These are phyloP conservation scores for Eruca vesicaria DNA, from an alignment of 441 rosid species.

Conservation along the genomic window DNA sequence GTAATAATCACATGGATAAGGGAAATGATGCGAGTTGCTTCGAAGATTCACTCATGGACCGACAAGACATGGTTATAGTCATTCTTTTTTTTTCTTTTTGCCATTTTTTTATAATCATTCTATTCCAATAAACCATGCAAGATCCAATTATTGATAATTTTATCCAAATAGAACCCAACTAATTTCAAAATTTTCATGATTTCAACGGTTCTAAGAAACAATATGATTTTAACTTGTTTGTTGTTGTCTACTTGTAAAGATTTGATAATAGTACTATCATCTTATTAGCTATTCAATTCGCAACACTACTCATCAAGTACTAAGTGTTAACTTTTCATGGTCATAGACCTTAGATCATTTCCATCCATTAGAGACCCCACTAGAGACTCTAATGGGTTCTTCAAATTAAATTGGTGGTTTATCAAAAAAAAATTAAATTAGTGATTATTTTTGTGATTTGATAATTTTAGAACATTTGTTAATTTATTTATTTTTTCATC, in stretches of 20 bases:
- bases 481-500: too few species aligned
- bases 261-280: not conserved
- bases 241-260: not conserved
- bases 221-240: conserved; percentile 21
- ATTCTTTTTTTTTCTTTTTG: not conserved
- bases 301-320: not conserved
- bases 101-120: conserved; percentile 11
- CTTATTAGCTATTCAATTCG: not conserved
- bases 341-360: too few species aligned
- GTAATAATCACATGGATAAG: conserved; percentile 27
- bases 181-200: conserved; percentile 3
- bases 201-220: conserved; percentile 8
- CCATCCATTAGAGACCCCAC: too few species aligned
- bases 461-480: too few species aligned
- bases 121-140: conserved; percentile 24
- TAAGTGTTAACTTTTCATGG: not conserved
- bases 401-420: too few species aligned
- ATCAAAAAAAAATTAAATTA: too few species aligned
- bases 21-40: conserved; percentile 24
- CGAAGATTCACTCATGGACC: conserved; percentile 25
- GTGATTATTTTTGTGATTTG: too few species aligned
- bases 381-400: too few species aligned
- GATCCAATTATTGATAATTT: not conserved
- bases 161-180: conserved; percentile 7
- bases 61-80: conserved; percentile 21